Evolutionary conservation across 768 basidiomycete species (phyloP).

Genomic region (Suillus tomentosus): DNA sequence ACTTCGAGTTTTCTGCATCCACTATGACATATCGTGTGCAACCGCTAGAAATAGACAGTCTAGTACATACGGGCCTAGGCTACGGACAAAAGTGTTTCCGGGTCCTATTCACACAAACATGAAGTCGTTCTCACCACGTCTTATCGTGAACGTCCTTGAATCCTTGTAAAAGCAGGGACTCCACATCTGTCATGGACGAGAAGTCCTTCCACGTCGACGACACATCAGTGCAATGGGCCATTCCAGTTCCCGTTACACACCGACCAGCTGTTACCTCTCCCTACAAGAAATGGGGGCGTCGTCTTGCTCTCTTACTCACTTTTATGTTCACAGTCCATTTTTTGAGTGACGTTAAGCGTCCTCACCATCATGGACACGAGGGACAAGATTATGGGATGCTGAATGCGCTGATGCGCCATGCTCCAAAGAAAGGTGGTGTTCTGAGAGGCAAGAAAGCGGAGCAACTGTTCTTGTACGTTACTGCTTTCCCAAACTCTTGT

Average conservation of each 20-base stretch:
- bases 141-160: not conserved
- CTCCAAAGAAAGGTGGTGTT: constrained; percentile 18
- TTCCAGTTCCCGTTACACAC: constrained; percentile 24
- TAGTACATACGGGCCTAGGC: no score
- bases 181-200: constrained; percentile 22
- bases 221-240: constrained; percentile 11
- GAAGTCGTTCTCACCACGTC: not conserved
- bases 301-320: constrained; percentile 15
- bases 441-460: constrained; percentile 42
- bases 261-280: constrained; percentile 4
- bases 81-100: no score
- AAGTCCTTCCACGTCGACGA: constrained; percentile 13
- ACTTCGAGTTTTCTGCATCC: not conserved
- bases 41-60: not conserved
- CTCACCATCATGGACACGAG: not conserved
- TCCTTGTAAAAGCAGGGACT: not conserved
- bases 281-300: constrained; percentile 19
- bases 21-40: not conserved
- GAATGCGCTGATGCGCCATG: constrained; percentile 21
- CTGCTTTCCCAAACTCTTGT: not conserved
- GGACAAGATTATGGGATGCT: constrained; percentile 19
- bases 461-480: constrained; percentile 45
- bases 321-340: constrained; percentile 17
- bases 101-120: not conserved
- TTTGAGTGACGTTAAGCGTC: not conserved